phyloP scores from a whole-genome alignment of 345 rosid genomes.

The Aurinia saxatilis region DNA sequence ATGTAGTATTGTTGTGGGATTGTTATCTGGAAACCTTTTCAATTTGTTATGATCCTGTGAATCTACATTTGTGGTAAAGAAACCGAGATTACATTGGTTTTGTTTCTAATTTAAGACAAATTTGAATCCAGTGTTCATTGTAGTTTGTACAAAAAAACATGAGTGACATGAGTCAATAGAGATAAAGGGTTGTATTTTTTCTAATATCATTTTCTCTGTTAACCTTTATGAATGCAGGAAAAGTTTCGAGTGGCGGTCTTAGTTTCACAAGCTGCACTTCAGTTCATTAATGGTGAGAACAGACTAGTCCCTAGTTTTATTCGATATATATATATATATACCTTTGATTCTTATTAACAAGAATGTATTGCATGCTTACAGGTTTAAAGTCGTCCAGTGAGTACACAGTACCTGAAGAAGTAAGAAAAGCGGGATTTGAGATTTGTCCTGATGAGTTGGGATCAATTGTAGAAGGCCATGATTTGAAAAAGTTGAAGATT shows the following conservation, averaged over 20 bases:
- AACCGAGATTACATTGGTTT: not conserved
- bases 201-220: not conserved
- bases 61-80: too few species aligned
- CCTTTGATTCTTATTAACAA: constrained; percentile 17
- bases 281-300: constrained; percentile 65
- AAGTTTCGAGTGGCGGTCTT: constrained; percentile 78
- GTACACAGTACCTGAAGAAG: constrained; percentile 67
- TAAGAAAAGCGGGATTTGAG: constrained; percentile 67
- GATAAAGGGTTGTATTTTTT: not conserved
- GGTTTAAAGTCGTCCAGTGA: constrained; percentile 61
- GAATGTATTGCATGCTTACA: constrained; percentile 25
- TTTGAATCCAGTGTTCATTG: not conserved
- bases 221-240: constrained; percentile 40
- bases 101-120: not conserved
- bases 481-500: constrained; percentile 58
- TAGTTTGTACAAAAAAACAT: too few species aligned
- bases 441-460: constrained; percentile 85
- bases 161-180: too few species aligned
- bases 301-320: not conserved
- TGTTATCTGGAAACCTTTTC: not conserved
- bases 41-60: not conserved
- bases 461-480: constrained; percentile 82
- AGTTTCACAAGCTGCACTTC: constrained; percentile 96
- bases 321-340: not conserved
- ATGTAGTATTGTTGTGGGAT: not conserved